Percentiles rank a stretch among this genome's conserved stretches.
These are phyloP conservation scores for Amanita polypyramis DNA, from an alignment of 768 basidiomycete genomes.

Conservation along the genomic window DNA sequence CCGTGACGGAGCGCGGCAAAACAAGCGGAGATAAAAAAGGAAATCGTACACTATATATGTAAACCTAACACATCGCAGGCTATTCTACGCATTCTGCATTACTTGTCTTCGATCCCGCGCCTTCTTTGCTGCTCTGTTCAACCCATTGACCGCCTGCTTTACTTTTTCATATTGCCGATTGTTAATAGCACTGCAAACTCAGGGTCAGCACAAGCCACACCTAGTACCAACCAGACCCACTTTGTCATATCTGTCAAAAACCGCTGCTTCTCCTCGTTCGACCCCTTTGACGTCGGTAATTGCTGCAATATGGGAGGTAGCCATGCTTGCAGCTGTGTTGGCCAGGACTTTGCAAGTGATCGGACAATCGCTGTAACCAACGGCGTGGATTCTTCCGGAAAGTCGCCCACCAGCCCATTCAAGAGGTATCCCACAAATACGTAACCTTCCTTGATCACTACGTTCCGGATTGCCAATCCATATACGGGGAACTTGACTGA, in stretches of 20 bases:
- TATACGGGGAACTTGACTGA: slow-evolving; percentile 56
- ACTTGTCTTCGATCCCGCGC: slow-evolving; percentile 51
- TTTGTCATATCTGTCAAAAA: slow-evolving; percentile 67
- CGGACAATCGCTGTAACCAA: slow-evolving; percentile 72
- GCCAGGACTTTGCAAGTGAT: slow-evolving; percentile 55
- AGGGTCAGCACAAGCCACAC: slow-evolving; percentile 9
- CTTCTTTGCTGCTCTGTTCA: slow-evolving; percentile 70
- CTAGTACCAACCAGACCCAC: slow-evolving; percentile 33
- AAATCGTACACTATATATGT: not conserved
- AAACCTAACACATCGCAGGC: slow-evolving; percentile 1
- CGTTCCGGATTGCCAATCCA: slow-evolving; percentile 46
- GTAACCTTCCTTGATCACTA: slow-evolving; percentile 63
- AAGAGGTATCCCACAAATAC: slow-evolving; percentile 62
- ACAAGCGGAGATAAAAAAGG: not conserved
- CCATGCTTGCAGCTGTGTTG: slow-evolving; percentile 61
- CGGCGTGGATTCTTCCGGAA: slow-evolving; percentile 76
- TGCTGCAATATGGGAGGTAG: slow-evolving; percentile 61
- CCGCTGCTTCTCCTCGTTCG: slow-evolving; percentile 53
- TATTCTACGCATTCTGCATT: slow-evolving; percentile 23
- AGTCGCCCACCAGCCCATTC: slow-evolving; percentile 73
- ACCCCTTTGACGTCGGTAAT: slow-evolving; percentile 48
- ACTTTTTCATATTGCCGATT: slow-evolving; percentile 66
- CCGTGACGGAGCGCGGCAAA: not conserved
- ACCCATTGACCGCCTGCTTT: slow-evolving; percentile 61
- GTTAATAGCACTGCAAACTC: slow-evolving; percentile 45